Evolutionary conservation across 345 rosid genomes (phyloP), one percentile per base, ranked within the genome.

Genomic region (Physaria fendleri): DNA sequence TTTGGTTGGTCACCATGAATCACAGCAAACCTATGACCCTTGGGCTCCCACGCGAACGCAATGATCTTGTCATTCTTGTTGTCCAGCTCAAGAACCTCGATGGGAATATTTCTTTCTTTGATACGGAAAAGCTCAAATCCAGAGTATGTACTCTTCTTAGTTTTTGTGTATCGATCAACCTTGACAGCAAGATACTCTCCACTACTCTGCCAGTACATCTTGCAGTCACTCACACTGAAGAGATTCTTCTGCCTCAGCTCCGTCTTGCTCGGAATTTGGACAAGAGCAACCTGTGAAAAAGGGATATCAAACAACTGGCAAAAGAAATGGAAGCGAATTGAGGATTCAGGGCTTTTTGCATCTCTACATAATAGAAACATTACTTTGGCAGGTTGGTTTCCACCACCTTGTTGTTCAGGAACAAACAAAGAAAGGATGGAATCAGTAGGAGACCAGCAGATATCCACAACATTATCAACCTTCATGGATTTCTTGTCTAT

Each of bases 341-440:
- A 50, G 1, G 8, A 24, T 37, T 30, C 25, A 30, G n/a, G 4
- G 20, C 0, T n/a, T n/a, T 37, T 51, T 52, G 33, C 18, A 8
- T 28, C 5, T 18, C 10, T 29, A 13, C 14, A 44, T 34, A 2
- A 66, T 0, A 41, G 34, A 54, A 12, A 59, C 84, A 75, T 61
- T n/a, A 93, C 97, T 78, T 86, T 82, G 16, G 99, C 99, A 57
- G 99, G 97, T 53, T 93, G 99, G 81, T 90, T 93, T 25, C 96
- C 97, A 46, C 92, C 96, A 49, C 87, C 92, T 77, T 83, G 96
- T n/a, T n/a, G n/a, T 76, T 93, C 99, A 69, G 99, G 97, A 74
- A 87, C 99, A 79, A 70, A 93, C 20, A 89, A 79, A 12, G 97
- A 80, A 56, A 93, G 28, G 48, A 85, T 85, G 37, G 97, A 90